Evolutionary conservation across 768 basidiomycete genomes (phyloP), one percentile per base, ranked within the genome.

Genomic region (Scleroderma bovista): DNA sequence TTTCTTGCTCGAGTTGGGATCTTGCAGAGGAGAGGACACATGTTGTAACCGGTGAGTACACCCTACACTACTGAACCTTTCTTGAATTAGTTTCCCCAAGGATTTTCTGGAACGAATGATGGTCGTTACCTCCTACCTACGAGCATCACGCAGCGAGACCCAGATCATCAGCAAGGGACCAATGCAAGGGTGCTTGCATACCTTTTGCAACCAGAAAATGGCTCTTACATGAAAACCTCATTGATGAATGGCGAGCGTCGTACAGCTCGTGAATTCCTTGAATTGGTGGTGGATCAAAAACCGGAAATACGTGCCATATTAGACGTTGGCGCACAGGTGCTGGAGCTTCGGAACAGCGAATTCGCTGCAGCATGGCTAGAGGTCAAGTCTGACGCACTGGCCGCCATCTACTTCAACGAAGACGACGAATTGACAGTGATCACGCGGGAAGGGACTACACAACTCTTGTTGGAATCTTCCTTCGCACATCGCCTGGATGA

Each of bases 261-360:
- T 11, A 40, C 39, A 22, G 57, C 61, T 15, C 22, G 34, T 8
- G 50, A 63, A 23, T 55, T 72, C 46, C 44, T 74, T 33, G 43
- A 51, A 3, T 45, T 57, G 26, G 26, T 77, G 9, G 60, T 67
- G 3, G 19, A 51, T 11, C 63, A 71, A 49, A 44, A 46, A 1
- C 69, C 69, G 5, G 52, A 62, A 12, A 60, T 76, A 16, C 62
- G 62, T 29, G 74, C 76, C 11, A 58, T 78, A 22, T 60, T 78
- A 3, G 76, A 78, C 50, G 75, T 78, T n/a, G 77, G 76, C 5
- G 76, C 76, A 0, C 76, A 78, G 56, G 72, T 78, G 59, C 61
- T 78, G 19, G 75, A 77, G 34, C 34, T 36, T n/a, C 34, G n/a
- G n/a, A 36, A 36, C 12, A 5, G n/a, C 34, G 34, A 36, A 36